Base-by-base conservation (phyloP, 257 asterid species). In the Solanum etuberosum region DNA sequence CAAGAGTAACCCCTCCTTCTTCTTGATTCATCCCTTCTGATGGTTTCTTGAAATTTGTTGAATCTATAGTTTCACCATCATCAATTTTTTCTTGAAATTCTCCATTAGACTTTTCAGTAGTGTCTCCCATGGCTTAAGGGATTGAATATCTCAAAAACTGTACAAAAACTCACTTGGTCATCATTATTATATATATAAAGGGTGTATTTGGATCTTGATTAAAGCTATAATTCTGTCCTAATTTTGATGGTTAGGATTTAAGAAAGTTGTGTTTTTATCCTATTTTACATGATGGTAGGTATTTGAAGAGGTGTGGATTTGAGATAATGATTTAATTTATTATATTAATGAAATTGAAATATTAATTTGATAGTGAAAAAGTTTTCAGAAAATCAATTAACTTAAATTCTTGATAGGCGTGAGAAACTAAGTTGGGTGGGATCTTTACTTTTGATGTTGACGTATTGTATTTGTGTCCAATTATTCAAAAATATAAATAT, bases 1-100 rank as follows among this genome's bases (percentile, higher is more conserved):
- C 83, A 34, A 96, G 97, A 18, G 93, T 93, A 61, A 93, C 35
- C 37, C 90, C 93, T 59, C 65, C 46, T 13, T 63, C 67, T n/a
- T 14, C 42, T 23, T 6, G 67, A 86, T 32, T 70, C 74, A 27
- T 35, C 20, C 7, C 46, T 48, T 65, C 74, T 59, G 40, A 15
- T 81, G 42, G 5, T 48, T 48, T 81, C 63, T 31, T 81, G 43
- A 48, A 81, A 48, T 48, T 48, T 81, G 68, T 29, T 81, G 85
- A 81, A 81, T 48, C 68, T 5, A 8, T 7, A 29, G 67, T 81
- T 81, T 73, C 51, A 72, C 27, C 80, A 73, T 72, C 46, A 70
- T 70, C 77, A 18, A 15, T 3, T 15, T 31, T 16, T 1, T 18
- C 76, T 4, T 9, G 27, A 72, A 72, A 10, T 35, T 72, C 48